A percentile compares a stretch with the other conserved stretches of the same genome.
phyloP scores from a whole-genome alignment of 805 yeast species.

The Vanderwaltozyma yarrowii region DNA sequence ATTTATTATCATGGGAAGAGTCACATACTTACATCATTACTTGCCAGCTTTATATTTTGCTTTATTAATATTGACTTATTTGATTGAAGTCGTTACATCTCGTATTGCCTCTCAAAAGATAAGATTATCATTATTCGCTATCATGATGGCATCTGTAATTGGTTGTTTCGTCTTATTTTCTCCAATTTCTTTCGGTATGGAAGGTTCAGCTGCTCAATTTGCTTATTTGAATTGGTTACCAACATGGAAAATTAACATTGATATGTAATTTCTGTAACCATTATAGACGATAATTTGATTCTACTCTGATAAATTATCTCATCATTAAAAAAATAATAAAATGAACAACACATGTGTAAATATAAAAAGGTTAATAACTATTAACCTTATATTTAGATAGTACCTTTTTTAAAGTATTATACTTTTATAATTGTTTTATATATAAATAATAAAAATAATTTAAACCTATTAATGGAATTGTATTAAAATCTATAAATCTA shows the following conservation, averaged over 20 bases:
- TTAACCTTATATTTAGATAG: no score
- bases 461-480: no score
- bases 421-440: no score
- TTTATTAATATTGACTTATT: slow-evolving; percentile 44
- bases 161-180: slow-evolving; percentile 50
- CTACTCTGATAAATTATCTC: not conserved
- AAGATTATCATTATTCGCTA: slow-evolving; percentile 32
- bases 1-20: slow-evolving; percentile 90
- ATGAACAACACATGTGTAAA: no score
- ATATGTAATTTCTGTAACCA: not conserved
- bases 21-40: slow-evolving; percentile 93
- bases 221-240: slow-evolving; percentile 38
- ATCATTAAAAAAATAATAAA: no score
- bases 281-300: not conserved
- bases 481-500: not conserved
- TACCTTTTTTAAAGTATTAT: no score
- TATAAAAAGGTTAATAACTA: no score
- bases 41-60: slow-evolving; percentile 91
- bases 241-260: slow-evolving; percentile 35
- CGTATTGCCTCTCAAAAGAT: slow-evolving; percentile 16
- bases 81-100: slow-evolving; percentile 33
- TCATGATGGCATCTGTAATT: slow-evolving; percentile 35
- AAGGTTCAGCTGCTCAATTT: slow-evolving; percentile 34
- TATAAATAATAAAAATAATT: no score
- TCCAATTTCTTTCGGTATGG: slow-evolving; percentile 63